Percentiles rank a stretch among this genome's conserved stretches.
These are phyloP conservation scores for Furcasterigmium furcatum DNA, from an alignment of 2,329 filamentous ascomycete species.

Conservation along the genomic window DNA sequence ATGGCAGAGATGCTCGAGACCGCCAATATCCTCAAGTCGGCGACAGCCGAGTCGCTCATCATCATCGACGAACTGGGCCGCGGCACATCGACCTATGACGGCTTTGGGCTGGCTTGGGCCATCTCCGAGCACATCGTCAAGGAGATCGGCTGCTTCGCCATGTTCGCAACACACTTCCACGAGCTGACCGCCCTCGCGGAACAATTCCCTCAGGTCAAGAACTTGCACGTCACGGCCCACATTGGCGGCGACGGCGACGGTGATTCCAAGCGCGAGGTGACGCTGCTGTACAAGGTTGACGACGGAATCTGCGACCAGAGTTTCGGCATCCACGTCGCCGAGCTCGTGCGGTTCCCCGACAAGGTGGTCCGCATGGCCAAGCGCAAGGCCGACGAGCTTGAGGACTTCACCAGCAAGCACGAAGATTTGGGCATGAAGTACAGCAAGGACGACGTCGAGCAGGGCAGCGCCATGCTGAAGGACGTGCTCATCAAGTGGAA, in stretches of 20 bases:
- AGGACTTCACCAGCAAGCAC: conserved; percentile 86
- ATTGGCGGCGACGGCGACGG: conserved; percentile 55
- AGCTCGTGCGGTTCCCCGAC: conserved; percentile 91
- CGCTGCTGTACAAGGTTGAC: conserved; percentile 93
- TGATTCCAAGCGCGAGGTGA: conserved; percentile 74
- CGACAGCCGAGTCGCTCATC: conserved; percentile 91
- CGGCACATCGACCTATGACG: conserved; percentile 96
- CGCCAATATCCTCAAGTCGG: conserved; percentile 95
- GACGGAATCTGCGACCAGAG: conserved; percentile 95
- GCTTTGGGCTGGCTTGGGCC: conserved; percentile 98
- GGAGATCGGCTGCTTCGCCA: conserved; percentile 88
- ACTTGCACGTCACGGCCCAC: conserved; percentile 94
- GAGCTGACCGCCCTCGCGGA: conserved; percentile 90
- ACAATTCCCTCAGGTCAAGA: conserved; percentile 81
- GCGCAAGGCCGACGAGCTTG: conserved; percentile 94
- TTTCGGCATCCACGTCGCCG: conserved; percentile 97
- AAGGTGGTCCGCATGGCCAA: conserved; percentile 99
- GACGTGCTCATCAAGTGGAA: conserved; percentile 84
- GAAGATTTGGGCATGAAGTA: conserved; percentile 60
- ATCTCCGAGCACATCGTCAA: conserved; percentile 97
- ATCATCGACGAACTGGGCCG: conserved; percentile 98
- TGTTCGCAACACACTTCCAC: conserved; percentile 98
- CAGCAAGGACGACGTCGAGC: conserved; percentile 82
- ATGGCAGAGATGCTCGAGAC: conserved; percentile 99
- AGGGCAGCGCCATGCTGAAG: conserved; percentile 83